These are phyloP conservation scores for Davidsoniella neocaledoniae DNA, from an alignment of 2,329 filamentous ascomycete genomes.

Conservation along the genomic window DNA sequence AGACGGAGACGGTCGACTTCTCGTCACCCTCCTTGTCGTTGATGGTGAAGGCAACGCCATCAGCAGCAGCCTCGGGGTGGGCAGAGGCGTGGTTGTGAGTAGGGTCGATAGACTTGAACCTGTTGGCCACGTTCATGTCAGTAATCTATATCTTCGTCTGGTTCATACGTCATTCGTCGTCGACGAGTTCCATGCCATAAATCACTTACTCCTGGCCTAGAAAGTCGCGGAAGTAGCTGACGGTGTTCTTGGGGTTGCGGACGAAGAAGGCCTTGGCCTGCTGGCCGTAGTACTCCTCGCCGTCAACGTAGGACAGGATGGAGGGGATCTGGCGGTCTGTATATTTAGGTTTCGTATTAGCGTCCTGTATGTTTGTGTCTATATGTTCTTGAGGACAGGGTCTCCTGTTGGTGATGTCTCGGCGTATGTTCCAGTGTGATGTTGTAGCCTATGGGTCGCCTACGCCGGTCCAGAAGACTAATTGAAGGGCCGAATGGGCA, in stretches of 20 bases:
- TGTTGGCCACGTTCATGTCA: constrained; percentile 17
- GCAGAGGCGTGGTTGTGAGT: constrained; percentile 87
- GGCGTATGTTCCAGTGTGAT: neutral
- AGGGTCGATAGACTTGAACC: constrained; percentile 84
- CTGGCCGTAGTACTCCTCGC: constrained; percentile 90
- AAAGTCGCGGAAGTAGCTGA: constrained; percentile 92
- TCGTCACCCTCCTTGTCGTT: constrained; percentile 45
- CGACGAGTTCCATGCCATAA: constrained; percentile 1
- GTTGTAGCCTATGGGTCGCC: neutral
- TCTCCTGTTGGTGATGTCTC: neutral
- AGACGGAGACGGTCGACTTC: constrained; percentile 52
- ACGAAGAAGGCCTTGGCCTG: constrained; percentile 91
- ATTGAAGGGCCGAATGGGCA: neutral
- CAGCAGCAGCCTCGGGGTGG: constrained; percentile 62
- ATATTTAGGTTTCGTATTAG: constrained; percentile 13
- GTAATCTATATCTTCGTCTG: neutral
- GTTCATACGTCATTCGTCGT: neutral
- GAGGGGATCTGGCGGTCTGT: constrained; percentile 92
- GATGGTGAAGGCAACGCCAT: constrained; percentile 64
- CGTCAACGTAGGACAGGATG: constrained; percentile 82
- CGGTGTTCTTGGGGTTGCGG: constrained; percentile 81
- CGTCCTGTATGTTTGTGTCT: neutral
- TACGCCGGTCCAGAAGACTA: neutral
- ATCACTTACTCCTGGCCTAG: constrained; percentile 69
- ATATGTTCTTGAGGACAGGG: neutral